Conservation (phyloP, 1,139 yeast genomes). For the Saccharomyces hybrid region DNA sequence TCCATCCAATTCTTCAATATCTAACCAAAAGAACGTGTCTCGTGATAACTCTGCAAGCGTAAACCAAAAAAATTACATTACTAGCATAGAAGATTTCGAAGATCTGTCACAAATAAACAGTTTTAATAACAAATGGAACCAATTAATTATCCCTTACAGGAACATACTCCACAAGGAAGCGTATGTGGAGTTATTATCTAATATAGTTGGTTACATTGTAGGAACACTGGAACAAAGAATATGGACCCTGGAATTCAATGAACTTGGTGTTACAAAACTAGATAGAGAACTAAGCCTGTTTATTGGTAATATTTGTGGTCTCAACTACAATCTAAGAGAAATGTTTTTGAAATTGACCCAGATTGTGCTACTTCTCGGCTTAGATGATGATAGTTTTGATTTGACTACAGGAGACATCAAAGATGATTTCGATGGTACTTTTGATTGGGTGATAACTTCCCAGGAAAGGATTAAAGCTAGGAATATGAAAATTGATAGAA, state of each 20-base stretch:
- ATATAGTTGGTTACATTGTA: constrained; percentile 45
- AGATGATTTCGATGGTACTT: constrained; percentile 39
- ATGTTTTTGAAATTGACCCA: constrained; percentile 78
- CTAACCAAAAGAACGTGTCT: not conserved
- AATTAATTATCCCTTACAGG: constrained; percentile 56
- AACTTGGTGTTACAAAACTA: constrained; percentile 73
- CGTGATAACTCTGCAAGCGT: constrained; percentile 1
- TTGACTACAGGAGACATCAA: constrained; percentile 33
- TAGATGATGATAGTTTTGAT: constrained; percentile 72
- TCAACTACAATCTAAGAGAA: constrained; percentile 66
- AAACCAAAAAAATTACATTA: constrained; percentile 21
- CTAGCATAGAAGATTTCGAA: constrained; percentile 32
- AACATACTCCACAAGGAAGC: constrained; percentile 48
- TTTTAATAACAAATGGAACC: constrained; percentile 59
- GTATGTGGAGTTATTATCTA: constrained; percentile 44
- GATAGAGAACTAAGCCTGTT: constrained; percentile 77
- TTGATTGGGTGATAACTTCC: constrained; percentile 80
- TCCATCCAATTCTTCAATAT: not conserved
- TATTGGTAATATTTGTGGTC: constrained; percentile 55
- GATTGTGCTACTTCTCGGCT: constrained; percentile 68
- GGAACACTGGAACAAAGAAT: constrained; percentile 59
- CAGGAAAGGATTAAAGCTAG: constrained; percentile 60
- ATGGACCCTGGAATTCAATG: constrained; percentile 64
- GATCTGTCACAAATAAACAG: constrained; percentile 35
- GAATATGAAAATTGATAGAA: constrained; percentile 41